A percentile compares a stretch with the other conserved stretches of the same genome.
phyloP scores from a whole-genome alignment of 1,139 yeast species.

The Hansenula sp. region DNA sequence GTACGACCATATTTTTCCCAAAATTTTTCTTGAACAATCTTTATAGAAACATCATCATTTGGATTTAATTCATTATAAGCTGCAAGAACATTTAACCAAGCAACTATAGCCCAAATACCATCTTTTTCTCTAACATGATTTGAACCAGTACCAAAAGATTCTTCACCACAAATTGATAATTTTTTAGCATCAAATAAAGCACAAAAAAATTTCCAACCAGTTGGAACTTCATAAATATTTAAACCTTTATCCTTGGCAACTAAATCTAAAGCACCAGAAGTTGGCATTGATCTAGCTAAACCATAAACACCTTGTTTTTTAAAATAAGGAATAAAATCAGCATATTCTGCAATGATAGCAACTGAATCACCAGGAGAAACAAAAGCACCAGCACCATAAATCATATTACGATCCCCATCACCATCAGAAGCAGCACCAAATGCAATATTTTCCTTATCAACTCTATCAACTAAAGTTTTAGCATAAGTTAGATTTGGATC shows the following conservation, averaged over 20 bases:
- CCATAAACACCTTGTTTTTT: constrained; percentile 83
- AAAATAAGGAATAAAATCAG: constrained; percentile 84
- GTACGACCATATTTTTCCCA: constrained; percentile 96
- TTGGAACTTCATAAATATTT: constrained; percentile 89
- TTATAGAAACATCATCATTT: constrained; percentile 60
- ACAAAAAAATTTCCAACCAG: constrained; percentile 99
- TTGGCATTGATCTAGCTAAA: constrained; percentile 97
- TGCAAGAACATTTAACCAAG: constrained; percentile 95
- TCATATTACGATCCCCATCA: constrained; percentile 99
- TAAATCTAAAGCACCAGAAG: constrained; percentile 88
- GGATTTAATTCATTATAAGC: constrained; percentile 59
- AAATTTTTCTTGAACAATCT: constrained; percentile 76
- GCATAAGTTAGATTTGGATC: constrained; percentile 98
- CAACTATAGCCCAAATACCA: constrained; percentile 96
- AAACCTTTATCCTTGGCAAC: constrained; percentile 81
- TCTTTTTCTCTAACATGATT: constrained; percentile 97
- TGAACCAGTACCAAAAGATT: constrained; percentile 96
- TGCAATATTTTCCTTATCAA: constrained; percentile 73
- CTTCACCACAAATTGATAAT: constrained; percentile 96
- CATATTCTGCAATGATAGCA: constrained; percentile 94
- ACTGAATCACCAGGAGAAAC: constrained; percentile 99
- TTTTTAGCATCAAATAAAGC: constrained; percentile 90
- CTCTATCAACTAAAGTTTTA: constrained; percentile 76
- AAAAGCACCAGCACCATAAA: constrained; percentile 91
- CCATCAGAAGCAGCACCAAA: constrained; percentile 99